Base-by-base conservation (phyloP, 2,329 filamentous ascomycete species). In the Penicillium sp. region DNA sequence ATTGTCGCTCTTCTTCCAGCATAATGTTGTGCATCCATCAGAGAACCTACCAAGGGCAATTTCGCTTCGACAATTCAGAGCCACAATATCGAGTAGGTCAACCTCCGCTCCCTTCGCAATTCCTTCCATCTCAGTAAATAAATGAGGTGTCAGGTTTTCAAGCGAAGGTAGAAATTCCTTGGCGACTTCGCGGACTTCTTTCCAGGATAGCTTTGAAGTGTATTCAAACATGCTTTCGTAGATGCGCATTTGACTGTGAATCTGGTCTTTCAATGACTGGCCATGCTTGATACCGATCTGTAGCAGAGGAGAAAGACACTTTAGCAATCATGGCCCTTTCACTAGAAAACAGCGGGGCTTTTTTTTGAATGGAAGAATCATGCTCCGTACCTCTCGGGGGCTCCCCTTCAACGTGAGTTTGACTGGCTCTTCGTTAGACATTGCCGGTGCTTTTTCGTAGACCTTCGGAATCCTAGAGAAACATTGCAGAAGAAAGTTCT, bases 41-140 rank as follows among this genome's bases (percentile, higher is more conserved):
- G 76, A 82, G 64, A 85, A 85, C 61, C 83, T 72, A 0, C 85
- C 86, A 64, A 85, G 85, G 0, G 84, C 82, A 54, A 88, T 86
- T 69, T 88, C 85, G 0, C 85, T 88, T 13, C 86, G 81, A 26
- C 86, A 84, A 64, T 88, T 88, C 56, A 88, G 72, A 0, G 86
- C 85, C 9, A 88, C 74, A 42, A 88, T 84, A 26, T 84, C 82
- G 9, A 83, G 74, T 1, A 86, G 64, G n/a, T 79, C 72, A 6
- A 79, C 68, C 0, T 71, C 76, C 0, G 84, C 79, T 6, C 85
- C 86, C 30, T 84, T 79, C 1, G 86, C 85, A 50, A 88, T 79
- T 2, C 83, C 88, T 58, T 74, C 70, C 66, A 83, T 82, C 64
- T 85, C 83, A n/a, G 73, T 70, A 4, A 80, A 68, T 19, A 81